Evolutionary conservation across 108 stramenopile species (phyloP), one percentile per base, ranked within the genome.

Genomic region (Nitzschia sp.): DNA sequence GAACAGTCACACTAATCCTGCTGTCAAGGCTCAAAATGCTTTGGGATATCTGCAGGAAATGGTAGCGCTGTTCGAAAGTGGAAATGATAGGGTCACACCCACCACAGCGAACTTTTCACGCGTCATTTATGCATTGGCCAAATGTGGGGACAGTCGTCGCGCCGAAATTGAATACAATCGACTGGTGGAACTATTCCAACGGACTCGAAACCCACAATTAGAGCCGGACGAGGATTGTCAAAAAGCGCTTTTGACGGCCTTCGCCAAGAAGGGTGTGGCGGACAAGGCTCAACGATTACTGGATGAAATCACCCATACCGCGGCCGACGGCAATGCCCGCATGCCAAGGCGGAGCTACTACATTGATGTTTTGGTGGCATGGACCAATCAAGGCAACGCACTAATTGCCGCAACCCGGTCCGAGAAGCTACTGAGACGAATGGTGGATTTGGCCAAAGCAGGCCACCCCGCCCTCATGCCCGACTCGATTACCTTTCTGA

Each of bases 261-360:
- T 64, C 35, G 17, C 64, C 3, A 64, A 65, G 35, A 38, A 59
- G 9, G 69, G 76, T 2, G 18, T 36, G 4, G 18, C 46, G 5
- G 47, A 53, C 6, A 42, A 38, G 26, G 68, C 76, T n/a, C 63
- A 77, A 30, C 49, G 35, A 19, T 33, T 70, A 18, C 47, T 77
- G 32, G 57, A 77, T 34, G 76, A 70, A 19, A 29, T 70, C 35
- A 26, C 70, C 8, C 46, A 65, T 17, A 24, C 35, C 17, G 76
- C 76, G 30, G 38, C 64, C 32, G 25, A 28, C 28, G 60, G 42
- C 17, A 13, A 49, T 13, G 42, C 59, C 24, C 60, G 38, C 8
- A 70, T 77, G 69, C 76, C 69, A 17, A 47, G 21, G 13, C 55
- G 68, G 24, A 59, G 68, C 46, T 77, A 70, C 27, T 77, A 70